A percentile compares a stretch with the other conserved stretches of the same genome.
These are phyloP conservation scores for Globisporangium perplexum DNA, from an alignment of 352 stramenopile genomes.

Conservation along the genomic window DNA sequence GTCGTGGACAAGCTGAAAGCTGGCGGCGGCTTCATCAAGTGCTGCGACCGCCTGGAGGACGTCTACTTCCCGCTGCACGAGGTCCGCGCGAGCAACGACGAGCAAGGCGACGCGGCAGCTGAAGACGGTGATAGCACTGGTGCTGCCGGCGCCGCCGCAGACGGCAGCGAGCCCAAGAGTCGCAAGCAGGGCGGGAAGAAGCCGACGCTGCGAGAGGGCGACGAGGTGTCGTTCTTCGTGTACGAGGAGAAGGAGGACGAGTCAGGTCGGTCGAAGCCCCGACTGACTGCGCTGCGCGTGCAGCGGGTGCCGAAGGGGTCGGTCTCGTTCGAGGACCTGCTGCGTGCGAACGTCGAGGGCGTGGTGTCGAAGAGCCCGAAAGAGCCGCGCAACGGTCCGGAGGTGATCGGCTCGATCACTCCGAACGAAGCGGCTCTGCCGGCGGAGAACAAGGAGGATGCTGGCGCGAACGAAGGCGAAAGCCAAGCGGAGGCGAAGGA, in stretches of 20 bases:
- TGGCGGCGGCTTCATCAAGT: slow-evolving; percentile 66
- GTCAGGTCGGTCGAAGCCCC: slow-evolving; percentile 21
- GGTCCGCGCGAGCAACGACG: slow-evolving; percentile 24
- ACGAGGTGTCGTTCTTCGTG: slow-evolving; percentile 78
- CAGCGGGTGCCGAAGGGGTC: slow-evolving; percentile 49
- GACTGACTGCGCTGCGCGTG: slow-evolving; percentile 61
- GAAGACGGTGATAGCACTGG: slow-evolving; percentile 12
- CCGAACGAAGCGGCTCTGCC: slow-evolving; percentile 6
- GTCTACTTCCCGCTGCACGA: slow-evolving; percentile 73
- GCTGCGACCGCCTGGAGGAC: slow-evolving; percentile 57
- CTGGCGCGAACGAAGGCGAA: neutral
- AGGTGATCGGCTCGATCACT: slow-evolving; percentile 56
- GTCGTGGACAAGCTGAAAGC: slow-evolving; percentile 58
- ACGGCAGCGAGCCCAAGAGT: slow-evolving; percentile 7
- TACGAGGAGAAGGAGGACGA: slow-evolving; percentile 61
- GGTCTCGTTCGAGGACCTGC: slow-evolving; percentile 59
- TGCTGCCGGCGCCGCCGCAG: neutral
- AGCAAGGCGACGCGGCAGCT: neutral
- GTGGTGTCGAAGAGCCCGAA: slow-evolving; percentile 58
- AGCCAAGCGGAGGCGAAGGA: slow-evolving; percentile 11
- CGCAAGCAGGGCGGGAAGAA: slow-evolving; percentile 5
- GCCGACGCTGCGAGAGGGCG: slow-evolving; percentile 37
- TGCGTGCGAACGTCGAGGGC: slow-evolving; percentile 51
- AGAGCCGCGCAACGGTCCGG: slow-evolving; percentile 51
- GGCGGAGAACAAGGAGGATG: slow-evolving; percentile 4